These are phyloP conservation scores for Lactarius tabidus DNA, from an alignment of 768 basidiomycete species.

Conservation along the genomic window DNA sequence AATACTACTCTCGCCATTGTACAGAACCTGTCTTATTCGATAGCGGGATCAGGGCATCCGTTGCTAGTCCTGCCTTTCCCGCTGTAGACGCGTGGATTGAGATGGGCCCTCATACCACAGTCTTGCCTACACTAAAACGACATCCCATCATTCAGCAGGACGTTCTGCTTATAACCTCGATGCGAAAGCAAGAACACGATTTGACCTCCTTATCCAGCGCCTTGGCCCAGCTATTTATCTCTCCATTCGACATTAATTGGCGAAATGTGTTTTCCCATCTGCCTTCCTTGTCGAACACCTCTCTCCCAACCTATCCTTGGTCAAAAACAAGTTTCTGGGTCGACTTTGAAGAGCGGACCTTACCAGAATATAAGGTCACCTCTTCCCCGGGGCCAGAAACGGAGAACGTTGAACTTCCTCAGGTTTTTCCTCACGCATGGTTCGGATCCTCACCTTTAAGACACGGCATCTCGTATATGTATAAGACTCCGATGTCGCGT, in stretches of 20 bases:
- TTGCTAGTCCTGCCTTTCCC: conserved; percentile 29
- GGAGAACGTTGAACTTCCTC: conserved; percentile 29
- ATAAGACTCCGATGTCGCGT: conserved; percentile 48
- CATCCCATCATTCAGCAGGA: conserved; percentile 34
- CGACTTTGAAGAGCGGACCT: conserved; percentile 36
- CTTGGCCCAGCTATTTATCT: conserved; percentile 48
- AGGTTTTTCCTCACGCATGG: conserved; percentile 39
- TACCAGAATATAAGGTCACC: background rate
- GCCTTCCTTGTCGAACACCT: conserved; percentile 37
- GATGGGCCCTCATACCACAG: conserved; percentile 58
- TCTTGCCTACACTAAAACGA: conserved; percentile 53
- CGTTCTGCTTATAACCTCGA: conserved; percentile 44
- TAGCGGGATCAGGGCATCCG: conserved; percentile 44
- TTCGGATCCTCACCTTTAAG: conserved; percentile 24
- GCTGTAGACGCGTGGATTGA: conserved; percentile 54
- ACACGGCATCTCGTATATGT: conserved; percentile 40
- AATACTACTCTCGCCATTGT: conserved; percentile 60
- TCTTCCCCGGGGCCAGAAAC: background rate
- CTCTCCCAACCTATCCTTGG: conserved; percentile 64
- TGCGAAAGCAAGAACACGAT: conserved; percentile 43
- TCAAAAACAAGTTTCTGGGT: conserved; percentile 55
- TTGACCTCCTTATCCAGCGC: conserved; percentile 45
- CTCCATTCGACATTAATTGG: conserved; percentile 47
- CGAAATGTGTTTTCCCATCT: conserved; percentile 48
- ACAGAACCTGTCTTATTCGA: conserved; percentile 54